Evolutionary conservation across 2,329 filamentous ascomycete genomes (phyloP), one percentile per base, ranked within the genome.

Genomic region (Nakataea oryzae): DNA sequence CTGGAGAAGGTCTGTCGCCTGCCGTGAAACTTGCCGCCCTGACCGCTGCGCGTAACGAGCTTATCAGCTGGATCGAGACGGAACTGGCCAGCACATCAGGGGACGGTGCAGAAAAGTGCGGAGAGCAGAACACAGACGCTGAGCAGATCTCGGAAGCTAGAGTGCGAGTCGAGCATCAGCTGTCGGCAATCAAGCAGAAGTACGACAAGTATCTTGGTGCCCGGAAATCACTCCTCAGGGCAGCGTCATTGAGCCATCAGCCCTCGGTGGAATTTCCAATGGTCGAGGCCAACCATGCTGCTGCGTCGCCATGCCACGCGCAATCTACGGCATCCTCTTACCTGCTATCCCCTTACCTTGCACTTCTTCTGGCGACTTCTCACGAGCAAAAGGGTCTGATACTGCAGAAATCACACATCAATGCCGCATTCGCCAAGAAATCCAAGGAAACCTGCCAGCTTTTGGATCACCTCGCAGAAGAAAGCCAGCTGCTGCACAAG

Each of bases 61-160:
- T 88, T 60, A 87, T 88, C 63, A 76, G 73, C 62, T 88, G 86
- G 86, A 86, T 88, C 62, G 86, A 88, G 70, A 75, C 74, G 6
- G 86, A 88, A 69, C 73, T 88, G 27, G 74, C 78, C 60, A 83
- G 81, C 62, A 82, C 83, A 1, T 76, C 78, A 5, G 73, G 73
- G 27, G 69, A 71, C 1, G 72, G 70, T 0, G 69, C 66, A 1
- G 69, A 69, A 7, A 68, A 69, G 0, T 58, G 57, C 12, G 64
- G 67, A 5, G 69, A 70, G 7, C 65, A 66, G 27, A 34, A 30
- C 7, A 50, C 24, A 61, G 66, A 4, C 69, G 69, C 14, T 65
- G 66, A 54, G 66, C 63, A 61, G 62, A 58, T 63, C 63, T 41
- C 62, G 69, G 67, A 41, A 30, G 50, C 27, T 9, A 47, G 54